These are phyloP conservation scores for Tritrichomonas foetus DNA, from an alignment of 208 protist species.

Conservation along the genomic window DNA sequence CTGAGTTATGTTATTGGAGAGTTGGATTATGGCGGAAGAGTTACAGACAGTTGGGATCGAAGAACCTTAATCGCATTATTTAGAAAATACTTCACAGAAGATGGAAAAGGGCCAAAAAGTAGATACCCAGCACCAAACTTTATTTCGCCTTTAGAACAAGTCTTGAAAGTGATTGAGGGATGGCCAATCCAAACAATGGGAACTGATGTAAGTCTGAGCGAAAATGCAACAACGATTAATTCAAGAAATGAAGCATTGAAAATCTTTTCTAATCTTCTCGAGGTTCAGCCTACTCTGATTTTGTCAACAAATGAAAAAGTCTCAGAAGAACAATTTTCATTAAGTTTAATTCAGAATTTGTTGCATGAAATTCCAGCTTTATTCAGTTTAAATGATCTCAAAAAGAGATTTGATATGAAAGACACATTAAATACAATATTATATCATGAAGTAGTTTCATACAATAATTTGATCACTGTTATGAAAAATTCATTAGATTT, in stretches of 20 bases:
- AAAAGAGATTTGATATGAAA: background rate
- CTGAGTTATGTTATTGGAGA: constrained; percentile 96
- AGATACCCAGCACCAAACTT: background rate
- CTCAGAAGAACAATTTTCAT: background rate
- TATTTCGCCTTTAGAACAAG: background rate
- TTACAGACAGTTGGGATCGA: constrained; percentile 95
- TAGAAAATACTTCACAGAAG: constrained; percentile 47
- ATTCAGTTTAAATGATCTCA: background rate
- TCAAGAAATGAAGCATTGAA: background rate
- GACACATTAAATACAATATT: constrained; percentile 77
- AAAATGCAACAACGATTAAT: background rate
- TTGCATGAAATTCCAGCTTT: background rate
- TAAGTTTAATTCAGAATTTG: background rate
- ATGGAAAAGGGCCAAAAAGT: constrained; percentile 53
- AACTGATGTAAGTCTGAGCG: background rate
- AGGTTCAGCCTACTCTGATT: background rate
- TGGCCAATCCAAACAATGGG: background rate
- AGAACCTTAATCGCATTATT: constrained; percentile 87
- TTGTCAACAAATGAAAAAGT: background rate
- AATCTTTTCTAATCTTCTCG: background rate
- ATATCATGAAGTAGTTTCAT: constrained; percentile 69
- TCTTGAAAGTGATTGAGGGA: background rate
- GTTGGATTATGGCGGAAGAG: constrained; percentile 98
- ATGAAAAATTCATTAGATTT: constrained; percentile 78
- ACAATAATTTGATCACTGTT: constrained; percentile 76